These are phyloP conservation scores for Starmerella ratchasimensis DNA, from an alignment of 805 yeast genomes.

Conservation along the genomic window DNA sequence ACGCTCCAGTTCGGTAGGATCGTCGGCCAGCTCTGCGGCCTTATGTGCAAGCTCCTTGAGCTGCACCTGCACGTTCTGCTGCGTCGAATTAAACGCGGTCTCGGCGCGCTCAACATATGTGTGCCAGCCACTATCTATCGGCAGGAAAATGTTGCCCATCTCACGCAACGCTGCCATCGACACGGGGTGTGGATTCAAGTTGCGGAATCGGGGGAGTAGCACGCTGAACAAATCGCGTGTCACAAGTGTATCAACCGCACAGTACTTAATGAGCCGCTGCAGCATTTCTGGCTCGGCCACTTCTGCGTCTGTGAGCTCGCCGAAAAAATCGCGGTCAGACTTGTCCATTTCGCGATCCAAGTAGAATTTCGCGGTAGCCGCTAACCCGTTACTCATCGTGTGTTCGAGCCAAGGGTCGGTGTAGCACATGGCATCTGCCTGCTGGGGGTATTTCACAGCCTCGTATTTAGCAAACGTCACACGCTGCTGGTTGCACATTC, in stretches of 20 bases:
- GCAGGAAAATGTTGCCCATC: constrained; percentile 60
- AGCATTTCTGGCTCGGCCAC: constrained; percentile 39
- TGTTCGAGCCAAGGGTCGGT: constrained; percentile 65
- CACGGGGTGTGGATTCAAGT: constrained; percentile 81
- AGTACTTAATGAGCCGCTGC: constrained; percentile 53
- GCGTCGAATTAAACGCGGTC: constrained; percentile 43
- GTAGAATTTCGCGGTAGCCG: constrained; percentile 66
- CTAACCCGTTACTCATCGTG: constrained; percentile 66
- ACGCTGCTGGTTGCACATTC: constrained; percentile 86
- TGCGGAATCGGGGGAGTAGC: constrained; percentile 53
- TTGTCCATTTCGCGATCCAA: constrained; percentile 59
- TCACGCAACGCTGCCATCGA: constrained; percentile 76
- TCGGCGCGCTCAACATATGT: constrained; percentile 61
- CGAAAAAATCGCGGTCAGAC: constrained; percentile 49
- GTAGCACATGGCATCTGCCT: constrained; percentile 38
- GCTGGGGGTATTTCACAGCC: constrained; percentile 11
- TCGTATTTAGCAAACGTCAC: constrained; percentile 46
- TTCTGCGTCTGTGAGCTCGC: constrained; percentile 38
- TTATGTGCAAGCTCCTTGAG: constrained; percentile 48
- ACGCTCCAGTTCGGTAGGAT: constrained; percentile 28
- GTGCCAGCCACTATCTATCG: constrained; percentile 65
- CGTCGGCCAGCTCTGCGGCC: constrained; percentile 36
- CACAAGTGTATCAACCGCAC: constrained; percentile 70
- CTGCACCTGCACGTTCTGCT: constrained; percentile 41
- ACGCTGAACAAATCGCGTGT: constrained; percentile 58